Evolutionary conservation across 139 green algal genomes (phyloP).

Genomic region (Coelastrella sp.): DNA sequence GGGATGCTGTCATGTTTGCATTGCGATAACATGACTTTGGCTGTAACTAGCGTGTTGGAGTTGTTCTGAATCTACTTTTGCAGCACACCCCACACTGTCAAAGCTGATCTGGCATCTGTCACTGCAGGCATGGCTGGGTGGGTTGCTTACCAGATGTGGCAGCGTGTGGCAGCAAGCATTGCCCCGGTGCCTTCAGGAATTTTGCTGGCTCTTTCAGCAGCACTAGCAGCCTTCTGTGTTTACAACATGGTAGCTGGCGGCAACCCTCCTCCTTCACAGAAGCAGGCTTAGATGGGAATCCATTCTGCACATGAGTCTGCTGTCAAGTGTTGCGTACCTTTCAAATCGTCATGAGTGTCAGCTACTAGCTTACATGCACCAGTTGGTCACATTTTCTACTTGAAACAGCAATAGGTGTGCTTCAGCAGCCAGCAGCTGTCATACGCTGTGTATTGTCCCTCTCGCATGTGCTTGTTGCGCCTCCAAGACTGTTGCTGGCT

Average conservation of each 20-base stretch:
- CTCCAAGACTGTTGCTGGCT: too few relatives aligned
- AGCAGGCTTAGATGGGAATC: background rate
- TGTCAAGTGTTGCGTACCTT: background rate
- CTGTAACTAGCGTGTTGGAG: too few relatives aligned
- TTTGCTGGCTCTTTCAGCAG: conserved; percentile 48
- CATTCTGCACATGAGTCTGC: background rate
- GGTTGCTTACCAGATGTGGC: conserved; percentile 47
- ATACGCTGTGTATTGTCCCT: too few relatives aligned
- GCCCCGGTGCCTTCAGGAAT: conserved; percentile 39
- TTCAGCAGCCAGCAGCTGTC: too few relatives aligned
- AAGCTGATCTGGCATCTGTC: background rate
- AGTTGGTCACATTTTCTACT: background rate
- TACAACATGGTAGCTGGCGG: conserved; percentile 70
- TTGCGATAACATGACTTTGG: too few relatives aligned
- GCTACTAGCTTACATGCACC: too few relatives aligned
- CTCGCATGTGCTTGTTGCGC: too few relatives aligned
- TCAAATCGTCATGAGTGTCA: too few relatives aligned
- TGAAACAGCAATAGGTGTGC: background rate
- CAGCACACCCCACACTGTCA: background rate
- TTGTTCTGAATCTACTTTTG: too few relatives aligned
- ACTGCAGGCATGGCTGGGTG: conserved; percentile 44
- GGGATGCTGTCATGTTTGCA: too few relatives aligned
- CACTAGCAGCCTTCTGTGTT: conserved; percentile 56
- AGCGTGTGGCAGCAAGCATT: conserved; percentile 18
- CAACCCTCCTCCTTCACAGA: conserved; percentile 64